Evolutionary conservation across 2,329 filamentous ascomycete species (phyloP).

Genomic region (Cladosporium sphaerospermum): DNA sequence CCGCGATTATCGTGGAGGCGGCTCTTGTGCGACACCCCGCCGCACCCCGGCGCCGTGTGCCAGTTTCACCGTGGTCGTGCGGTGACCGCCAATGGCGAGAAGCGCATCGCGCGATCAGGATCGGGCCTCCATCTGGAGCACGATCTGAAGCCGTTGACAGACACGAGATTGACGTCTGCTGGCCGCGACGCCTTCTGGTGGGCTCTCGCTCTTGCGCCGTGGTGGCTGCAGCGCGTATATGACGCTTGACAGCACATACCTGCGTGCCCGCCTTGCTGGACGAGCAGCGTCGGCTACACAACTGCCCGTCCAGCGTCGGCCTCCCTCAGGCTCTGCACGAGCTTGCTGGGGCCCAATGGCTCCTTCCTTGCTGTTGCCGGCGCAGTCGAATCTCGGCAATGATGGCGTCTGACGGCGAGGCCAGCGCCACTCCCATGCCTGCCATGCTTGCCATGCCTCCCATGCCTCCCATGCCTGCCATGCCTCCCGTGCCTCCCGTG

Average conservation of each 20-base stretch:
- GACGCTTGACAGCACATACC: conserved; percentile 25
- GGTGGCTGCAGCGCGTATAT: conserved; percentile 21
- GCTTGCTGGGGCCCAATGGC: conserved; percentile 13
- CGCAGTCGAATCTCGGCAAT: background rate
- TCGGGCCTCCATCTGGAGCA: conserved; percentile 4
- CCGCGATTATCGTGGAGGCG: conserved; percentile 19
- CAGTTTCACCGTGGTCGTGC: conserved; percentile 11
- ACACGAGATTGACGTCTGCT: conserved; percentile 6
- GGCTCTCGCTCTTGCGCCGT: background rate
- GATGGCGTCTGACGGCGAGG: no score
- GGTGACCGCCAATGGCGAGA: conserved; percentile 10
- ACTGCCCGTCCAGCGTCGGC: background rate
- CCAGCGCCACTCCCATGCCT: background rate
- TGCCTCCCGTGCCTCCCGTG: conserved; percentile 11
- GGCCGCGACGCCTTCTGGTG: no score
- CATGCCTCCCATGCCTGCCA: background rate
- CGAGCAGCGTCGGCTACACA: conserved; percentile 20
- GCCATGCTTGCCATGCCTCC: background rate
- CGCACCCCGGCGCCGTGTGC: conserved; percentile 11
- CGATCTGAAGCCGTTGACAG: conserved; percentile 6
- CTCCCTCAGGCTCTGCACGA: conserved; percentile 14
- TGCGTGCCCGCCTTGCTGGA: conserved; percentile 12
- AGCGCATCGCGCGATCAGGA: conserved; percentile 11
- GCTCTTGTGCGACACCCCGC: conserved; percentile 16
- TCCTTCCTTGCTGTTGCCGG: conserved; percentile 4